These are phyloP conservation scores for Linnemannia schmuckeri DNA, from an alignment of 192 early-diverging fungal species.

Conservation along the genomic window DNA sequence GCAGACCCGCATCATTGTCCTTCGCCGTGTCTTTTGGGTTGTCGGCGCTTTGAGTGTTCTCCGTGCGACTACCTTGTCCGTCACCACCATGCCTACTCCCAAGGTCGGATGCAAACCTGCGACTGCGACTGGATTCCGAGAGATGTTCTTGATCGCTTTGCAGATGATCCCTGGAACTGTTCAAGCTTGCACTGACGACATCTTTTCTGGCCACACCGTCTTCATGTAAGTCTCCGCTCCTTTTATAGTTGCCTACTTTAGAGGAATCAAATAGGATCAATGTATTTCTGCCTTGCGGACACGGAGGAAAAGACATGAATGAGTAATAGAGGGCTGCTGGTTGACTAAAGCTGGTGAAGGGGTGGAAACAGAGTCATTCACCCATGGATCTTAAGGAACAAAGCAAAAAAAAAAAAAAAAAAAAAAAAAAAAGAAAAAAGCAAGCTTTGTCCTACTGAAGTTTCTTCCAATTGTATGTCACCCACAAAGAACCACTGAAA, in stretches of 20 bases:
- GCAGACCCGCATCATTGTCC: constrained; percentile 42
- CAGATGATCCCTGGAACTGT: constrained; percentile 55
- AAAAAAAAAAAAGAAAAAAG: too few species aligned
- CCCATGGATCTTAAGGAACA: neutral
- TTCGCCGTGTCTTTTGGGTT: constrained; percentile 55
- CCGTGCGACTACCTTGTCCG: constrained; percentile 46
- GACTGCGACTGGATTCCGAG: constrained; percentile 17
- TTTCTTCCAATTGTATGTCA: neutral
- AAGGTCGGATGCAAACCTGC: constrained; percentile 42
- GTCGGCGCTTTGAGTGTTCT: constrained; percentile 41
- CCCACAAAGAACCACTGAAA: neutral
- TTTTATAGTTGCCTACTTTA: neutral
- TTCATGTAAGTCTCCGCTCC: constrained; percentile 47
- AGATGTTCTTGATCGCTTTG: constrained; percentile 50
- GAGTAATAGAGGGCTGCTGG: neutral
- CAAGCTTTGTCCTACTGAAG: too few species aligned
- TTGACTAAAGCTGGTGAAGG: neutral
- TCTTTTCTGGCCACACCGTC: constrained; percentile 58
- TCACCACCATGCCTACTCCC: constrained; percentile 58
- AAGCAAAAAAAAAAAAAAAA: too few species aligned
- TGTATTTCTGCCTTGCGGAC: too few species aligned
- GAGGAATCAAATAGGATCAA: neutral
- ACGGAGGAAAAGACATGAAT: neutral
- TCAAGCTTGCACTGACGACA: constrained; percentile 59
- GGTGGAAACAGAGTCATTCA: neutral